Evolutionary conservation across 169 alveolate genomes (phyloP).

Genomic region (Plasmodium vivax): DNA sequence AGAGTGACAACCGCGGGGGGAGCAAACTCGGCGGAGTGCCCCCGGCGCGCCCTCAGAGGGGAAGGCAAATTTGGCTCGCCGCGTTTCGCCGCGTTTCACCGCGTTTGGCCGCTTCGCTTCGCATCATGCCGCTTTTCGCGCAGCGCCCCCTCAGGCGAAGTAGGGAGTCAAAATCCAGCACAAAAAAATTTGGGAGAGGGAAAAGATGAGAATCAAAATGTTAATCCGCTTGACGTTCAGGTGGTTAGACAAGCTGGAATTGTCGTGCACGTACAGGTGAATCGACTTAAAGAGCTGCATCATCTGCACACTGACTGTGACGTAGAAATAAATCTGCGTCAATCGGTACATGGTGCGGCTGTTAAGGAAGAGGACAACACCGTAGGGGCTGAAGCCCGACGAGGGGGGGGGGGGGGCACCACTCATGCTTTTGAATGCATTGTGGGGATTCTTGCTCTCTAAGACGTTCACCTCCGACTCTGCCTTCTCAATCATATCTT

Average conservation of each 20-base stretch:
- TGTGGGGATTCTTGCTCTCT: conserved; percentile 14
- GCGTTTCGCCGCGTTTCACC: neutral
- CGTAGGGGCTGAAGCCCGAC: conserved; percentile 11
- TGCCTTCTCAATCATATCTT: neutral
- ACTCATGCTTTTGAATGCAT: conserved; percentile 35
- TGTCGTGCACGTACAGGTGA: conserved; percentile 47
- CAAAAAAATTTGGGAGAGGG: conserved; percentile 52
- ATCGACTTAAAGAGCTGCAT: conserved; percentile 56
- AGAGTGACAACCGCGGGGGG: neutral
- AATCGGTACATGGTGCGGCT: conserved; percentile 19
- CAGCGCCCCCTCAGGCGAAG: neutral
- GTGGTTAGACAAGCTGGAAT: conserved; percentile 26
- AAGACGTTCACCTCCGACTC: neutral
- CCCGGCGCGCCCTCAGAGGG: too few relatives aligned
- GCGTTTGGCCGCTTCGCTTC: neutral
- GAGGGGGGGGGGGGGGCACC: neutral
- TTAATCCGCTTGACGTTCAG: conserved; percentile 39
- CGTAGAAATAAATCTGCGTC: conserved; percentile 47
- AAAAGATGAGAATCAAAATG: conserved; percentile 21
- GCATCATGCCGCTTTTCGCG: neutral
- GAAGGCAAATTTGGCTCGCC: neutral
- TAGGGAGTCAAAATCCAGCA: conserved; percentile 69
- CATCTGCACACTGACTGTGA: conserved; percentile 47
- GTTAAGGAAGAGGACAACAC: conserved; percentile 21
- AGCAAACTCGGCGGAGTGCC: neutral